Percentiles rank a stretch among this genome's conserved stretches.
These are phyloP conservation scores for Trypanosoma avium DNA, from an alignment of 208 protist genomes.

Conservation along the genomic window DNA sequence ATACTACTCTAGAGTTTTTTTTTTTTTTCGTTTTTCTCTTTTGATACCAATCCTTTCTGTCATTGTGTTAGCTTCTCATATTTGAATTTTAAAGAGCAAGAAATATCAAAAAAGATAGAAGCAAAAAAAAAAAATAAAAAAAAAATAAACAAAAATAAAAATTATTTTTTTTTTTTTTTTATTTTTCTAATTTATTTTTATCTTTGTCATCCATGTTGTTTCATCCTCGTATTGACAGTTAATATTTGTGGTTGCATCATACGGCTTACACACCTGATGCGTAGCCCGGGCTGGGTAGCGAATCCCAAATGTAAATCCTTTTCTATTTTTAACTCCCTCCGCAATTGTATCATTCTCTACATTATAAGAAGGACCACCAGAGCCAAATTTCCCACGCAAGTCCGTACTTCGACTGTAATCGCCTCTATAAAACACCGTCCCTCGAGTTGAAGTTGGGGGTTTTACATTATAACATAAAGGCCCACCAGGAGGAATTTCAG, in stretches of 20 bases:
- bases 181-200: constrained; percentile 17
- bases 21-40: no score
- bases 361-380: constrained; percentile 11
- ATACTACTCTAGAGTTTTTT: no score
- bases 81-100: not conserved
- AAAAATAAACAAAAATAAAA: not conserved
- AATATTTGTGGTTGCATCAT: constrained; percentile 72
- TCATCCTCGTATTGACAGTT: constrained; percentile 82
- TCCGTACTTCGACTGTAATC: constrained; percentile 23
- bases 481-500: not conserved
- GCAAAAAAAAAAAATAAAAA: not conserved
- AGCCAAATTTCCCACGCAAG: not conserved
- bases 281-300: constrained; percentile 78
- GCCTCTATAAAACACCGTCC: constrained; percentile 71
- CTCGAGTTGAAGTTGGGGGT: not conserved
- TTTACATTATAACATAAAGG: constrained; percentile 24
- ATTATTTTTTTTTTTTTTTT: not conserved
- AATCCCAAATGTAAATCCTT: constrained; percentile 72
- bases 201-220: constrained; percentile 50
- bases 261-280: constrained; percentile 63
- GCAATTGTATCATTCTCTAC: constrained; percentile 27
- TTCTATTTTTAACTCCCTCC: constrained; percentile 18
- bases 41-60: no score
- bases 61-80: no score
- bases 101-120: not conserved